Evolutionary conservation across 2,329 filamentous ascomycete species (phyloP).

Genomic region (Verticillium nonalfalfae): DNA sequence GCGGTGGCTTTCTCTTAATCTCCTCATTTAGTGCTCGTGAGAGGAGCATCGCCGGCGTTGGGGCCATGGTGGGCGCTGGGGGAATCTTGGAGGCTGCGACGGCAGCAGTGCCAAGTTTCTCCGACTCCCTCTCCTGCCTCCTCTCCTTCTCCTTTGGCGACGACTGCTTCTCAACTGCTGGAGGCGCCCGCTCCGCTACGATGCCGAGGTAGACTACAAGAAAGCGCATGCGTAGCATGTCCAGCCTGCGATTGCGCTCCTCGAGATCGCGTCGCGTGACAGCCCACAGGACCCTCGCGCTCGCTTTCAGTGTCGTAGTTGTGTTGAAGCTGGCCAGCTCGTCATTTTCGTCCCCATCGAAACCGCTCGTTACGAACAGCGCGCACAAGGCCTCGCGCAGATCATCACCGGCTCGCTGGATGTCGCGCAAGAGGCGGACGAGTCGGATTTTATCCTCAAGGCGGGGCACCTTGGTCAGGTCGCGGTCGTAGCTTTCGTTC

Average conservation of each 20-base stretch:
- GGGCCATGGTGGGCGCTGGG: slow-evolving; percentile 21
- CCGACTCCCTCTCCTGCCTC: slow-evolving; percentile 4
- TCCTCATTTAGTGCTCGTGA: slow-evolving; percentile 36
- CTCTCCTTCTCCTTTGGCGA: slow-evolving; percentile 20
- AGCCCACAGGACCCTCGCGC: slow-evolving; percentile 53
- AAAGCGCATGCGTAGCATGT: slow-evolving; percentile 58
- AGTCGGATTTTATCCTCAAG: slow-evolving; percentile 59
- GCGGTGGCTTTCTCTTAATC: slow-evolving; percentile 35
- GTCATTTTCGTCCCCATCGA: slow-evolving; percentile 24
- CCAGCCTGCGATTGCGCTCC: slow-evolving; percentile 51
- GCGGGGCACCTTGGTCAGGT: slow-evolving; percentile 49
- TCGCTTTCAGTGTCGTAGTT: slow-evolving; percentile 32
- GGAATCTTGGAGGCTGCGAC: slow-evolving; percentile 14
- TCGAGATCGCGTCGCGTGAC: slow-evolving; percentile 46
- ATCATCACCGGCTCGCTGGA: slow-evolving; percentile 54
- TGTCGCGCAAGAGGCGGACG: slow-evolving; percentile 51
- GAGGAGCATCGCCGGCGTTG: slow-evolving; percentile 24
- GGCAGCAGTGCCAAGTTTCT: background rate
- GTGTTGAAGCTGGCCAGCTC: slow-evolving; percentile 10
- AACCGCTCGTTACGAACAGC: slow-evolving; percentile 31
- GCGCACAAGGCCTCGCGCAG: slow-evolving; percentile 53
- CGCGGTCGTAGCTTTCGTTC: slow-evolving; percentile 58
- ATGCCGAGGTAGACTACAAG: slow-evolving; percentile 59
- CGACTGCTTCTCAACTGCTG: slow-evolving; percentile 24
- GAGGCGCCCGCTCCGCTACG: slow-evolving; percentile 33